Conservation (phyloP, 2,329 filamentous ascomycete genomes). For the Epichloe baconii region DNA sequence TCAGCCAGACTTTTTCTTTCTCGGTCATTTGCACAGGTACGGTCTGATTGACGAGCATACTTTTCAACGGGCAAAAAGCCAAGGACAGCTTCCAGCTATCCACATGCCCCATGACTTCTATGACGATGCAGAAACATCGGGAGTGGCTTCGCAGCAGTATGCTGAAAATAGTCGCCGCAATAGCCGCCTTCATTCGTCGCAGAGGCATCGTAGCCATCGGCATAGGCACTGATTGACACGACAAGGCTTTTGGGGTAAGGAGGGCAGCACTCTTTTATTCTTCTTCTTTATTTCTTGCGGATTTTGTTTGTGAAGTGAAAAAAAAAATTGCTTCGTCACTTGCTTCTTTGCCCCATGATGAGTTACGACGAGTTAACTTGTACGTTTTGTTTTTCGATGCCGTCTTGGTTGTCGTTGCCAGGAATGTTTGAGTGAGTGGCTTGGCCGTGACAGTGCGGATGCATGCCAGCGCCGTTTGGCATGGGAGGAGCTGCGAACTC, state of each 20-base stretch:
- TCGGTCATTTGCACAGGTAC: conserved; percentile 22
- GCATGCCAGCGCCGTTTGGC: not conserved
- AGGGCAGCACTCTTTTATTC: not conserved
- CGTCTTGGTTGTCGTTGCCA: not conserved
- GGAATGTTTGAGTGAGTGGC: not conserved
- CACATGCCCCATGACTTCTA: not conserved
- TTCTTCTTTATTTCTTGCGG: not conserved
- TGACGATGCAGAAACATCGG: not conserved
- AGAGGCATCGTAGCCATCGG: not conserved
- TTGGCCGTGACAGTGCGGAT: not conserved
- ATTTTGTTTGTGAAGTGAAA: not conserved
- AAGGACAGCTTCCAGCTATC: conserved; percentile 18
- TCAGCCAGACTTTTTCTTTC: conserved; percentile 27
- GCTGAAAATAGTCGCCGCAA: not conserved
- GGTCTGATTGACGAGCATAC: conserved; percentile 15
- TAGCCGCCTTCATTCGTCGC: not conserved
- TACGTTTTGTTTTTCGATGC: not conserved
- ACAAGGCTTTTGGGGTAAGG: not conserved
- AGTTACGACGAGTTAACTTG: not conserved
- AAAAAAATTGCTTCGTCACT: no score
- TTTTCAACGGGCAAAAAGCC: conserved; percentile 11
- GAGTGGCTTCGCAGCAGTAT: not conserved
- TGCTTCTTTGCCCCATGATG: not conserved
- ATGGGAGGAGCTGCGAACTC: not conserved
- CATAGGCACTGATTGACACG: not conserved